Base-by-base conservation (phyloP, 331 rosid species). In the Quercus lobata region DNA sequence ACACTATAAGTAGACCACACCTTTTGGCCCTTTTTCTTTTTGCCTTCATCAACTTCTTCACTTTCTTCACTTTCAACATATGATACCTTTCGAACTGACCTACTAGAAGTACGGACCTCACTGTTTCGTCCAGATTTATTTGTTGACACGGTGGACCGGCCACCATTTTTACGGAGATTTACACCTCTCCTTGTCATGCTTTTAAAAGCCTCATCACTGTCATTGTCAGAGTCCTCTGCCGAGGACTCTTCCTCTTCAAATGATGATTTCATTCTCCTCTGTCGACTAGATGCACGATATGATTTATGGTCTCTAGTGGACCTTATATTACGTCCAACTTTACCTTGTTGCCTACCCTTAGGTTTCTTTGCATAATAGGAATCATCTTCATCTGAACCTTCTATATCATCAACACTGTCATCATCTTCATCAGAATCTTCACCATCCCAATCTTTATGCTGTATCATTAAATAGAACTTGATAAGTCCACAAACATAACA, bases 11-110 rank as follows among this genome's bases (percentile, higher is more conserved):
- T n/a, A 84, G 76, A 71, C 35, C 54, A 84, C 81, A 96, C 99
- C 93, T 93, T 96, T 62, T 86, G 98, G 37, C 88, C 70, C 88
- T 91, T 95, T 73, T 92, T 96, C 93, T 95, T 95, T 84, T 87
- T 96, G 81, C 92, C 94, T 81, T 96, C 99, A 79, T 93, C 99
- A 62, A 77, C 84, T 53, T 90, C 99, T 79, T 96, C 99, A 84
- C 98, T 93, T 87, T 81, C 99, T 35, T 96, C 99, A 84, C 99
- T 96, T 88, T 96, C 99, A 88, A 88, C 97, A 87, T 96, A 96
- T 21, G 99, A 96, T 66, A 93, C 98, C 89, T 93, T 93, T 85
- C 96, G 89, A 81, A 90, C 90, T 56, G 98, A 79, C 84, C 99
- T 90, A 79, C 86, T 87, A 77, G 99, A 96, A 71, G 94, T 89